A percentile compares a stretch with the other conserved stretches of the same genome.
These are phyloP conservation scores for Neurospora sp. DNA, from an alignment of 495 filamentous ascomycete genomes.

Conservation along the genomic window DNA sequence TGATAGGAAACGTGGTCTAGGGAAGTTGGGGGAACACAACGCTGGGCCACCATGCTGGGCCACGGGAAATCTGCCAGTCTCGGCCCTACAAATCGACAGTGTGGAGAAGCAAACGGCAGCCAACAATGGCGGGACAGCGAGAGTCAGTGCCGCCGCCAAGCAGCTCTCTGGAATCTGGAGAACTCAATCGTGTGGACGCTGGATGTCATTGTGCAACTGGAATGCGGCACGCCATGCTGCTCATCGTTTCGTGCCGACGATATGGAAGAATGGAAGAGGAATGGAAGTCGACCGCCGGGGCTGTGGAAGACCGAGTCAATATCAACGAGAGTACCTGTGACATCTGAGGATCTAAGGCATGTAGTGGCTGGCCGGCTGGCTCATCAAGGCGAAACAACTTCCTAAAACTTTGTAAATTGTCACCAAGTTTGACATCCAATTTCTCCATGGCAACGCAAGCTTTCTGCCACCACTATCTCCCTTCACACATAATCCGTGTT, in stretches of 20 bases:
- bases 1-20: not conserved
- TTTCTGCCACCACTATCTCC: not conserved
- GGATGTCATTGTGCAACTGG: not conserved
- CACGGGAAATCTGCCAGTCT: not conserved
- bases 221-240: not conserved
- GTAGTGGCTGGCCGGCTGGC: not conserved
- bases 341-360: not conserved
- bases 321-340: not conserved
- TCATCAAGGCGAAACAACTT: not conserved
- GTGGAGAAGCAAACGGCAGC: not conserved
- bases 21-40: not conserved
- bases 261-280: not conserved
- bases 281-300: not conserved
- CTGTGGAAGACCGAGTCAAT: not conserved
- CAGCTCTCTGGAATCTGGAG: not conserved
- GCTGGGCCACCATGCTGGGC: not conserved
- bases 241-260: not conserved
- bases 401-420: not conserved
- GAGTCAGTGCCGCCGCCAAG: conserved; percentile 4
- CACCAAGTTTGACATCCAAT: not conserved
- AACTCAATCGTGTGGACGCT: not conserved
- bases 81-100: not conserved
- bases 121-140: not conserved
- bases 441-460: not conserved
- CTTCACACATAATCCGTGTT: not conserved